Percentiles rank a stretch among this genome's conserved stretches.
phyloP scores from a whole-genome alignment of 2,329 filamentous ascomycete genomes.

The Xylaria digitata region DNA sequence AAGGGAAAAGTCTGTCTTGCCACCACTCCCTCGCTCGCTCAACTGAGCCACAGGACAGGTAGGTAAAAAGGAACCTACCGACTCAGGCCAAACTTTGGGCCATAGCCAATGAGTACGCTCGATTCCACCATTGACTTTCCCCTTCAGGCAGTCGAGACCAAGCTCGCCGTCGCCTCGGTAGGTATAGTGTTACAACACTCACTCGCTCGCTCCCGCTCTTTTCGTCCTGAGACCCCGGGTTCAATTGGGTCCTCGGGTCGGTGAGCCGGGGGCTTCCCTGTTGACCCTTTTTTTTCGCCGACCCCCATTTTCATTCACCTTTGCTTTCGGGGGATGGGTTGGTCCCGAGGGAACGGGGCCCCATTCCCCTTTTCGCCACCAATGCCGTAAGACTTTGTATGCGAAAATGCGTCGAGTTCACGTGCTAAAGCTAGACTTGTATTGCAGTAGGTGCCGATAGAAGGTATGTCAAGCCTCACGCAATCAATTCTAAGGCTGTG shows the following conservation, averaged over 20 bases:
- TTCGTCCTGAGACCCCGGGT: not conserved
- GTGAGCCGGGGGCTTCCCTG: not conserved
- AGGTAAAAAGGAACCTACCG: constrained; percentile 35
- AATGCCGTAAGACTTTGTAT: constrained; percentile 8
- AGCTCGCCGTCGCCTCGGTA: constrained; percentile 38
- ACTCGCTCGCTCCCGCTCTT: not conserved
- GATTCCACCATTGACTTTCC: constrained; percentile 44
- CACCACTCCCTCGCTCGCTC: constrained; percentile 25
- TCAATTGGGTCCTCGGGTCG: too few species aligned
- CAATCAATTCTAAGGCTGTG: not conserved
- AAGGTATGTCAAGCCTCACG: constrained; percentile 28
- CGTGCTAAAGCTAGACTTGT: not conserved
- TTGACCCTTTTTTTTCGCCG: not conserved
- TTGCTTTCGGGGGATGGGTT: not conserved
- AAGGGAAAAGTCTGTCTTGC: constrained; percentile 7
- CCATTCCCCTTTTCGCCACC: constrained; percentile 5
- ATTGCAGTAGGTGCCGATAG: not conserved
- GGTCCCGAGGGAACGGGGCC: too few species aligned
- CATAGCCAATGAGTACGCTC: constrained; percentile 42
- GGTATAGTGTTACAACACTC: constrained; percentile 31
- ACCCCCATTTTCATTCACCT: not conserved
- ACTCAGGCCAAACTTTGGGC: constrained; percentile 23
- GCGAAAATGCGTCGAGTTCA: not conserved
- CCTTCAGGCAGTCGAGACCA: constrained; percentile 45
- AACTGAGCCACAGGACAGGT: constrained; percentile 35